phyloP scores from a whole-genome alignment of 306 rosid species.

The Luffa acutangula region DNA sequence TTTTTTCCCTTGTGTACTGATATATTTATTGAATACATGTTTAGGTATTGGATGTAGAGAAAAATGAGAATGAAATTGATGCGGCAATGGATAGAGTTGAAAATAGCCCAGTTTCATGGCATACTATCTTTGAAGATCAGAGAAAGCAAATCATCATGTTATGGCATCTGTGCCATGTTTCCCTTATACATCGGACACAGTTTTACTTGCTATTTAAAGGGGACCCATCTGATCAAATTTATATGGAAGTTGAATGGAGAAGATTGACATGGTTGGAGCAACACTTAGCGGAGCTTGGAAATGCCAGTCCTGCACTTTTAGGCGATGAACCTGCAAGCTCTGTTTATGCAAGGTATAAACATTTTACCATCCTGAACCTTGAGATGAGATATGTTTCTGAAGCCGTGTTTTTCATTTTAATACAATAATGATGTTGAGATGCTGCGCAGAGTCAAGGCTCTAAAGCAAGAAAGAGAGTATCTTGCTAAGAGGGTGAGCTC shows the following conservation, averaged over 20 bases:
- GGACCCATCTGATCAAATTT: conserved; percentile 77
- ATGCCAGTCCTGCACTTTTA: conserved; percentile 94
- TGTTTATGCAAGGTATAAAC: conserved; percentile 63
- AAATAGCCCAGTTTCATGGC: conserved; percentile 60
- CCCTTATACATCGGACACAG: conserved; percentile 76
- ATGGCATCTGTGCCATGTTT: conserved; percentile 93
- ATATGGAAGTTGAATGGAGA: conserved; percentile 76
- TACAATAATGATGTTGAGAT: neutral
- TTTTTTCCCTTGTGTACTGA: neutral
- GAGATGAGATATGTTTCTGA: neutral
- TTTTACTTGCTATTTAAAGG: conserved; percentile 70
- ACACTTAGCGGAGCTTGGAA: conserved; percentile 83
- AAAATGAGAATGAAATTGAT: conserved; percentile 36
- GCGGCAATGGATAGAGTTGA: conserved; percentile 21
- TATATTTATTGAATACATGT: neutral
- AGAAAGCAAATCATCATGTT: conserved; percentile 85
- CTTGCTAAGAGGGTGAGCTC: conserved; percentile 62
- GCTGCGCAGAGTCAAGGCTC: conserved; percentile 67
- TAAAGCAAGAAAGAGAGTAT: conserved; percentile 82
- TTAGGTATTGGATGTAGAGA: conserved; percentile 84
- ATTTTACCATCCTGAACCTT: neutral
- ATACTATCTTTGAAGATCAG: conserved; percentile 54
- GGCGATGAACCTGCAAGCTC: conserved; percentile 87
- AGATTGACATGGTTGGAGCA: conserved; percentile 85
- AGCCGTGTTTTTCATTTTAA: neutral